Conservation (phyloP, 1,284 basidiomycete genomes). For the Sporisorium reilianum region DNA sequence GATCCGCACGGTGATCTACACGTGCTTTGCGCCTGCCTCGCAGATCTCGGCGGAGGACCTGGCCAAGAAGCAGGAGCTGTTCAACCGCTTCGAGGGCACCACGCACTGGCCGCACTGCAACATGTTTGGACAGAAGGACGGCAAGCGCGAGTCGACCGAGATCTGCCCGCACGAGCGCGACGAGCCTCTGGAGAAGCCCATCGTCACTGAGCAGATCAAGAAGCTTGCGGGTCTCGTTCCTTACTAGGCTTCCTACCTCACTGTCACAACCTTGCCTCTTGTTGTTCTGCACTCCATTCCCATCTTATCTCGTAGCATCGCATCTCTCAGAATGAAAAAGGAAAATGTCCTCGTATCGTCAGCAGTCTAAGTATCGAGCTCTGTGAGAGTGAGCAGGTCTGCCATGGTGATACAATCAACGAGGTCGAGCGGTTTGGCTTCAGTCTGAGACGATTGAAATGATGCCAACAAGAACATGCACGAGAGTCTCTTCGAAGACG, state of each 20-base stretch:
- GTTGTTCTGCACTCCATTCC: too few species aligned
- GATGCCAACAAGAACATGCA: too few species aligned
- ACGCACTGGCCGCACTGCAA: constrained; percentile 26
- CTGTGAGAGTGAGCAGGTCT: too few species aligned
- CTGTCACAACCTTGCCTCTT: too few species aligned
- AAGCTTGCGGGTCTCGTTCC: constrained; percentile 18
- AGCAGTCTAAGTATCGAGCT: too few species aligned
- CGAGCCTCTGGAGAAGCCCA: constrained; percentile 18
- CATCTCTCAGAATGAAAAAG: too few species aligned
- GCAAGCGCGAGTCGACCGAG: constrained; percentile 19
- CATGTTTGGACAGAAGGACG: constrained; percentile 18
- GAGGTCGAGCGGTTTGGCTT: too few species aligned
- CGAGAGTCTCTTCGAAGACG: too few species aligned
- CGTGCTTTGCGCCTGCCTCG: constrained; percentile 7
- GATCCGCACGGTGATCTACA: constrained; percentile 34
- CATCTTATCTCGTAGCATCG: too few species aligned
- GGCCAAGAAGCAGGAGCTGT: constrained; percentile 11
- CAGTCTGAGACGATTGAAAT: too few species aligned
- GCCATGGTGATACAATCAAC: too few species aligned
- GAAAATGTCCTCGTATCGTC: too few species aligned
- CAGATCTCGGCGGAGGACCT: constrained; percentile 6
- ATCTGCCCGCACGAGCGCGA: constrained; percentile 16
- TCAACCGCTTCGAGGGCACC: constrained; percentile 8
- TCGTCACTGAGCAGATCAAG: constrained; percentile 18
- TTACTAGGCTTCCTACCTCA: constrained; percentile 9